Percentiles rank a stretch among this genome's conserved stretches.
phyloP scores from a whole-genome alignment of 257 asterid species.

The Ophiorrhiza pumila region DNA sequence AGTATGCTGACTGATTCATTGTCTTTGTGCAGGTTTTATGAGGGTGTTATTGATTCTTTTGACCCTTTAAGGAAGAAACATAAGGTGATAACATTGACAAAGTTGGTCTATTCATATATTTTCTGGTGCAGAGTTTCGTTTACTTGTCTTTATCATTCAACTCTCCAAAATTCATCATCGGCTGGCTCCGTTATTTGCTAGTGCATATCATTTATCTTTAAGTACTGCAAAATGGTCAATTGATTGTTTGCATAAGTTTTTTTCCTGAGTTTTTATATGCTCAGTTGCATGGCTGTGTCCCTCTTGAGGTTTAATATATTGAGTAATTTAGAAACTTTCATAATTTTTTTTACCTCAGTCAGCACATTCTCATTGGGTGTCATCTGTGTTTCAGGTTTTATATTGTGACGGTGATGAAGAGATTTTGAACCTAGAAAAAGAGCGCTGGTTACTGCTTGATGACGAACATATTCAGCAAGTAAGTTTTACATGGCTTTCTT shows the following conservation, averaged over 20 bases:
- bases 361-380: neutral
- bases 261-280: neutral
- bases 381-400: constrained; percentile 28
- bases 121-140: neutral
- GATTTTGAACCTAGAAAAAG: constrained; percentile 33
- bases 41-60: constrained; percentile 42
- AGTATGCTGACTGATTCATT: constrained; percentile 9
- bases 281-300: neutral
- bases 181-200: neutral
- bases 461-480: constrained; percentile 15
- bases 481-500: constrained; percentile 7
- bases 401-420: constrained; percentile 41
- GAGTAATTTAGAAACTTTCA: neutral
- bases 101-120: neutral
- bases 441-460: constrained; percentile 29
- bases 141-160: neutral
- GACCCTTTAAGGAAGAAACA: constrained; percentile 41
- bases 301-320: neutral
- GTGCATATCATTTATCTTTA: neutral
- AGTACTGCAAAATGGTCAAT: neutral
- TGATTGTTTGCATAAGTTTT: neutral
- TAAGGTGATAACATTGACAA: constrained; percentile 27
- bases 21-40: constrained; percentile 39
- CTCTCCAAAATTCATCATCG: constrained; percentile 1
- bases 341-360: neutral